Evolutionary conservation across 495 filamentous ascomycete genomes (phyloP).

Genomic region (Trypethelium eluteriae): DNA sequence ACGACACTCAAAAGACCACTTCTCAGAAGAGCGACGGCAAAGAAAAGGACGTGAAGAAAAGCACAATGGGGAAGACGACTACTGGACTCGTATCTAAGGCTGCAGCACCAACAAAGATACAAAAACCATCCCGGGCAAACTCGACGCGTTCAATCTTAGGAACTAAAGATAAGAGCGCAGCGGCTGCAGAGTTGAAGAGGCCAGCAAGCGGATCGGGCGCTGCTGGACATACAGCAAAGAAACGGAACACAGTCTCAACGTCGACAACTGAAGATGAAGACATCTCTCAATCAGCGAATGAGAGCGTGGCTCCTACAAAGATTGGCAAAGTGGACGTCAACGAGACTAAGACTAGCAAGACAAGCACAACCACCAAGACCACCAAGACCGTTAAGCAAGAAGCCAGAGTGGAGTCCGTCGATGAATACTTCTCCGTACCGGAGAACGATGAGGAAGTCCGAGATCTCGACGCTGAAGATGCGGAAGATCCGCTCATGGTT

Average conservation of each 20-base stretch:
- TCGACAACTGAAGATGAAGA: constrained; percentile 54
- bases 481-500: constrained; percentile 92
- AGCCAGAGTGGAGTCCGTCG: constrained; percentile 22
- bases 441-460: constrained; percentile 40
- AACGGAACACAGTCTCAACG: constrained; percentile 49
- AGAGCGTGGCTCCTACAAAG: constrained; percentile 49
- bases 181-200: constrained; percentile 54
- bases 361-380: constrained; percentile 23
- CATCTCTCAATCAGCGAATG: constrained; percentile 33
- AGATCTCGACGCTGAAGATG: constrained; percentile 76
- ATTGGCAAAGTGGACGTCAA: constrained; percentile 32
- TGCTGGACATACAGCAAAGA: constrained; percentile 51
- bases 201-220: constrained; percentile 65
- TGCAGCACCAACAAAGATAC: constrained; percentile 62
- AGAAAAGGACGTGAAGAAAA: constrained; percentile 62
- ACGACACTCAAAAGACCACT: constrained; percentile 10
- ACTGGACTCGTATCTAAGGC: constrained; percentile 68
- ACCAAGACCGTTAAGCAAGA: constrained; percentile 13
- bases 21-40: constrained; percentile 39
- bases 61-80: constrained; percentile 45
- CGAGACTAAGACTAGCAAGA: constrained; percentile 18
- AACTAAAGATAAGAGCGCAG: constrained; percentile 52
- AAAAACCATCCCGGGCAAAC: constrained; percentile 62
- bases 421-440: constrained; percentile 40
- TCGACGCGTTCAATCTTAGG: constrained; percentile 55